A percentile compares a stretch with the other conserved stretches of the same genome.
phyloP scores from a whole-genome alignment of 371 early-diverging fungal genomes.

The Mortierella sp. region DNA sequence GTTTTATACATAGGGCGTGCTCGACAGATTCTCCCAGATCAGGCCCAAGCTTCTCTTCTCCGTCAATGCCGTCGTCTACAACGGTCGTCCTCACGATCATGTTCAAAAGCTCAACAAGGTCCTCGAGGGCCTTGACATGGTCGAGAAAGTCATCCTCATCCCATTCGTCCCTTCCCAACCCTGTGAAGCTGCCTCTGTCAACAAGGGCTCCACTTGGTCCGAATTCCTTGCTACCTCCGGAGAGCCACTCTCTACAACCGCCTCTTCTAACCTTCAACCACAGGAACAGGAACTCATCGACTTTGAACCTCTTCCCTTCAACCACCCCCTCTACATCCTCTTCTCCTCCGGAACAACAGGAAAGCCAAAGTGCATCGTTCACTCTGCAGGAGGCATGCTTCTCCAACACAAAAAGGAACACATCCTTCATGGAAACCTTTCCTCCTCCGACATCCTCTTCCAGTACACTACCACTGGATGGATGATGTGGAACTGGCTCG shows the following conservation, averaged over 20 bases:
- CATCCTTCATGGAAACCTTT: constrained; percentile 86
- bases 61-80: constrained; percentile 91
- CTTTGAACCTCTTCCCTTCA: constrained; percentile 91
- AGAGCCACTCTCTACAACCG: constrained; percentile 26
- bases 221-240: constrained; percentile 62
- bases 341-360: constrained; percentile 98
- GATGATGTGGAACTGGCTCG: constrained; percentile 99
- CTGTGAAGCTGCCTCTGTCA: constrained; percentile 60
- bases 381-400: constrained; percentile 93
- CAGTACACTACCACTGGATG: constrained; percentile 98
- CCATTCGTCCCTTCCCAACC: constrained; percentile 70
- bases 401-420: constrained; percentile 97
- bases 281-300: constrained; percentile 55
- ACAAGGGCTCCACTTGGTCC: constrained; percentile 63
- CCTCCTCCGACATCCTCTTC: constrained; percentile 83
- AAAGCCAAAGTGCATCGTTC: constrained; percentile 98
- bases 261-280: constrained; percentile 12
- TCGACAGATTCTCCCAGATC: constrained; percentile 97
- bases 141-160: constrained; percentile 83
- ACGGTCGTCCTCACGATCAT: constrained; percentile 89
- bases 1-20: constrained; percentile 76
- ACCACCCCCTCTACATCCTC: constrained; percentile 95
- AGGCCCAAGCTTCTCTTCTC: constrained; percentile 94
- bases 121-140: constrained; percentile 66
- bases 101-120: constrained; percentile 82